Conservation (phyloP, 106 monocot species). For the Allium fistulosum region DNA sequence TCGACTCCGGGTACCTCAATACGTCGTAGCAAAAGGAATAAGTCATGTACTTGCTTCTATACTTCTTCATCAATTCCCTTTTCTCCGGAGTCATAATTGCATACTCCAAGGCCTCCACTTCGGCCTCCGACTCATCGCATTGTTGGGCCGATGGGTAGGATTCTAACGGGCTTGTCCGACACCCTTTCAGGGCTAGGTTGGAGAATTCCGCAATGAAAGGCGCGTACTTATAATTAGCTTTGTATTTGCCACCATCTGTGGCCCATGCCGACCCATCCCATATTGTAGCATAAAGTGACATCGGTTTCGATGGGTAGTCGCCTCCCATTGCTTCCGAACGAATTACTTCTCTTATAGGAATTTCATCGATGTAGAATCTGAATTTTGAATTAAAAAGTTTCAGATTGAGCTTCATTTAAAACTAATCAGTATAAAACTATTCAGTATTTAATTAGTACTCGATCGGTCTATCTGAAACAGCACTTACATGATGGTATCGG, state of each 20-base stretch:
- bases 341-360: conserved; percentile 35
- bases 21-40: conserved; percentile 52
- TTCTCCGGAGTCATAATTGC: conserved; percentile 23
- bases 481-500: conserved; percentile 43
- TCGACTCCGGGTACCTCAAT: conserved; percentile 28
- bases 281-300: conserved; percentile 49
- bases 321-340: conserved; percentile 22
- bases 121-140: conserved; percentile 24
- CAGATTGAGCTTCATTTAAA: too few relatives aligned
- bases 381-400: not conserved
- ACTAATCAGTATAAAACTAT: too few relatives aligned
- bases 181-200: conserved; percentile 42
- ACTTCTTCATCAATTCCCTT: conserved; percentile 31
- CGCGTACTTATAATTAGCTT: conserved; percentile 43
- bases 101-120: conserved; percentile 20
- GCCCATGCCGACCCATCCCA: conserved; percentile 59
- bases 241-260: conserved; percentile 44
- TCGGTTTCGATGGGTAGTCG: conserved; percentile 53
- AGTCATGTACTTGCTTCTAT: conserved; percentile 41
- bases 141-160: conserved; percentile 12
- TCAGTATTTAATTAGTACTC: not conserved
- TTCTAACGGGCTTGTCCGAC: conserved; percentile 37
- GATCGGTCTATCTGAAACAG: not conserved
- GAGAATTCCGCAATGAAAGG: conserved; percentile 47
- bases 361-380: conserved; percentile 50